Evolutionary conservation across 179 eudicot genomes (phyloP).

Genomic region (Corrigiola litoralis): DNA sequence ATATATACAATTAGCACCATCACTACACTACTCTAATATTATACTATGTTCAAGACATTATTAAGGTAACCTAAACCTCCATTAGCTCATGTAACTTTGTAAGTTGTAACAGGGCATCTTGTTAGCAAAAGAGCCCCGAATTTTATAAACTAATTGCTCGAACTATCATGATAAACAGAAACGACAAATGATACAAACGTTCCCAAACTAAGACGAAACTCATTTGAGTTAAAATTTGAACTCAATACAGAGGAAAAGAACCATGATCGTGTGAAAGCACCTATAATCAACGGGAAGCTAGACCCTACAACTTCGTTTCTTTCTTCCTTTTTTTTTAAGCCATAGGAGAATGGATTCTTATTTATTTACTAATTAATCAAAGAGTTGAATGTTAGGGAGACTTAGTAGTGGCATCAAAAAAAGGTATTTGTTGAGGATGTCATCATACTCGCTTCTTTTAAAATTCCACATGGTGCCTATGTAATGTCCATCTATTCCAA

Average conservation of each 20-base stretch:
- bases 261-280: constrained; percentile 2
- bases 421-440: too few species aligned
- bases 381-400: too few species aligned
- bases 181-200: too few species aligned
- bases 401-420: too few species aligned
- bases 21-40: constrained; percentile 15
- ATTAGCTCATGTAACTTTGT: constrained; percentile 18
- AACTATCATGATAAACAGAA: neutral
- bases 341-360: too few species aligned
- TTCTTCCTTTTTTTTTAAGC: too few species aligned
- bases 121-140: neutral
- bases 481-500: too few species aligned
- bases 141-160: neutral
- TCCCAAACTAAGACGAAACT: neutral
- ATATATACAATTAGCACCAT: constrained; percentile 20
- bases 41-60: neutral
- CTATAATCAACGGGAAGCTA: neutral
- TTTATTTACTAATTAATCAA: too few species aligned
- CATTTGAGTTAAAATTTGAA: neutral
- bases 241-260: neutral
- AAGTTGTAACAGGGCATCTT: constrained; percentile 8
- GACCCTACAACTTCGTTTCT: too few species aligned
- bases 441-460: too few species aligned
- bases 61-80: constrained; percentile 11
- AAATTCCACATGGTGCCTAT: too few species aligned